These are phyloP conservation scores for Ustulina deusta DNA, from an alignment of 2,329 filamentous ascomycete species.

Conservation along the genomic window DNA sequence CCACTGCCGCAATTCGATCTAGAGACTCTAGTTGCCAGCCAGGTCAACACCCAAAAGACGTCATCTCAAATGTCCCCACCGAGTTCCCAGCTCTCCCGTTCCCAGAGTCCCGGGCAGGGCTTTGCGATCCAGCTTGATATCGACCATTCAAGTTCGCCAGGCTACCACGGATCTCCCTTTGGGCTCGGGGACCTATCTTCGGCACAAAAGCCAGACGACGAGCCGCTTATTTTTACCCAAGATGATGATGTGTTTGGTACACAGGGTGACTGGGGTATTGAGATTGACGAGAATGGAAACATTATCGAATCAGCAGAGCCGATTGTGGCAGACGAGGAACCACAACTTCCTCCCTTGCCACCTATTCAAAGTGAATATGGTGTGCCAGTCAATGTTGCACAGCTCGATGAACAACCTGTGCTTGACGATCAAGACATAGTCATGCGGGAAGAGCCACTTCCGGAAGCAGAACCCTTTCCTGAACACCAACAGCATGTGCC, in stretches of 20 bases:
- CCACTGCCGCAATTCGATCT: constrained; percentile 70
- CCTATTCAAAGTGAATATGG: constrained; percentile 37
- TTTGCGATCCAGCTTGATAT: constrained; percentile 46
- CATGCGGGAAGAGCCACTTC: constrained; percentile 55
- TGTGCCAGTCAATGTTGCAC: constrained; percentile 34
- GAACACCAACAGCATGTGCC: constrained; percentile 44
- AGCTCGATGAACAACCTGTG: constrained; percentile 35
- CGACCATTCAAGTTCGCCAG: constrained; percentile 43
- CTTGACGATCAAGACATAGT: constrained; percentile 52
- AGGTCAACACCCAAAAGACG: constrained; percentile 47
- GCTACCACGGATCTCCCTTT: constrained; percentile 41
- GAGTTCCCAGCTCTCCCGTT: constrained; percentile 39
- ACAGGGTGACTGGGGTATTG: constrained; percentile 58
- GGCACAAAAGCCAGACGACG: constrained; percentile 49
- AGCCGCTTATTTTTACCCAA: constrained; percentile 48
- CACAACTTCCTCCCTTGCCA: constrained; percentile 59
- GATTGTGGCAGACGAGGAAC: constrained; percentile 55
- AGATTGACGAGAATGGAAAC: constrained; percentile 66
- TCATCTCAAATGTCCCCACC: constrained; percentile 49
- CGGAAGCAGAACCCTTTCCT: constrained; percentile 54
- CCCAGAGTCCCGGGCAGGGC: constrained; percentile 36
- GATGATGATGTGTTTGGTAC: constrained; percentile 51
- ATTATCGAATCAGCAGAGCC: constrained; percentile 53
- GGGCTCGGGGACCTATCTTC: constrained; percentile 48
- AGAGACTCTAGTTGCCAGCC: constrained; percentile 55